Evolutionary conservation across 306 rosid species (phyloP), one percentile per base, ranked within the genome.

Genomic region (Albizia julibrissin): DNA sequence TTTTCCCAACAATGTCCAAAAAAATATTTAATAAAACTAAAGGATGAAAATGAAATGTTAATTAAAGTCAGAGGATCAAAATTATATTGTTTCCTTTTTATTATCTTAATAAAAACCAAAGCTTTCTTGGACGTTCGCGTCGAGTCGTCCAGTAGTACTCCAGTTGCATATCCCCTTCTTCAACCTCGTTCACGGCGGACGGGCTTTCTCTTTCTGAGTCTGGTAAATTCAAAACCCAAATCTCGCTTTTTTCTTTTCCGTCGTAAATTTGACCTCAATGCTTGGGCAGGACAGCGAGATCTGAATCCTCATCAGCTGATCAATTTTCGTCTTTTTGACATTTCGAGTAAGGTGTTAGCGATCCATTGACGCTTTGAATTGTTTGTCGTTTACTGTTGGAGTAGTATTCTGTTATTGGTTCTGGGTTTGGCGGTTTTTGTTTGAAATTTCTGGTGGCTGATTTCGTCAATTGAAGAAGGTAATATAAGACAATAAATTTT

Each of bases 361-460:
- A 92, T 86, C 90, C 95, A 79, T 88, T 86, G 82, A 27, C 37
- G 52, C 85, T 83, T 87, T 77, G 92, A 89, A 87, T 88, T 77
- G 74, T 79, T 94, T 26, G 87, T 81, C 42, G 2, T n/a, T 29
- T 29, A 52, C 69, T 69, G 31, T 39, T 80, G 74, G 65, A 46
- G 76, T 70, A 19, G 62, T 66, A 68, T 39, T 46, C 61, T 65
- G 26, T 79, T 69, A 6, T 69, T 33, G 71, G 76, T 75, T 74
- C 68, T 74, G 46, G 24, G 22, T 64, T 70, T 62, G 65, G 15
- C 34, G 58, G 39, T 34, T 65, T 67, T 4, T 37, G 70, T 85
- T 70, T 69, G 39, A 56, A 72, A 22, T 13, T 24, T 76, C 26
- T 27, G 11, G 78, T 31, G 26, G 22, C 40, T 21, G 83, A 46